Conservation (phyloP, 2,329 filamentous ascomycete species). For the Aspergillus texensis region DNA sequence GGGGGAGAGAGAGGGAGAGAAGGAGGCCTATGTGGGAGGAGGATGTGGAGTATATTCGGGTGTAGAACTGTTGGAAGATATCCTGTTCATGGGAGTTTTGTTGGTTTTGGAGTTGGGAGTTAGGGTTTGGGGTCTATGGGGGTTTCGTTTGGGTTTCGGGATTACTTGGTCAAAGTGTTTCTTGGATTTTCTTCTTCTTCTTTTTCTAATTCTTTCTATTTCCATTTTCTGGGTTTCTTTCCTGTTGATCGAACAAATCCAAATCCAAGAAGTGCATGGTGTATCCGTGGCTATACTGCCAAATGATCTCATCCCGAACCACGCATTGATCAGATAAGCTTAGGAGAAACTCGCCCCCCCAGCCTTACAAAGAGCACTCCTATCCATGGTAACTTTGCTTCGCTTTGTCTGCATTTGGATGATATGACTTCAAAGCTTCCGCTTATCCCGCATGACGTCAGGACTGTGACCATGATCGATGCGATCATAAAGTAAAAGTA, state of each 20-base stretch:
- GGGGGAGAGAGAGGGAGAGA: neutral
- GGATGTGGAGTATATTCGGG: slow-evolving; percentile 23
- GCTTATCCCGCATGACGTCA: slow-evolving; percentile 37
- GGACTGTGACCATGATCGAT: slow-evolving; percentile 4
- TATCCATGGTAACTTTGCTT: slow-evolving; percentile 1
- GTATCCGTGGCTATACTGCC: neutral
- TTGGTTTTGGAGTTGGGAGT: neutral
- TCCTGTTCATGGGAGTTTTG: neutral
- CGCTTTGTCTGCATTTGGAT: slow-evolving; percentile 22
- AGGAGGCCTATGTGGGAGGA: slow-evolving; percentile 12
- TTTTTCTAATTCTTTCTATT: neutral
- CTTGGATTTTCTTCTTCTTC: neutral
- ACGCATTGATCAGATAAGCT: neutral
- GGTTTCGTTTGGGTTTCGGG: neutral
- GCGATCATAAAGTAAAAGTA: slow-evolving; percentile 14
- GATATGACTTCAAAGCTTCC: slow-evolving; percentile 31
- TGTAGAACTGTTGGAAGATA: neutral
- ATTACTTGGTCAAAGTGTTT: neutral
- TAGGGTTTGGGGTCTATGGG: neutral
- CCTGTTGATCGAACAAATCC: neutral
- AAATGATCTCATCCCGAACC: neutral
- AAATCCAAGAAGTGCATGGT: neutral
- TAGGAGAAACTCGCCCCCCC: neutral
- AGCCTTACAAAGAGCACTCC: neutral
- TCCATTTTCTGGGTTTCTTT: neutral